Evolutionary conservation across 805 yeast species (phyloP), one percentile per base, ranked within the genome.

Genomic region (Metschnikowia santaceciliae): DNA sequence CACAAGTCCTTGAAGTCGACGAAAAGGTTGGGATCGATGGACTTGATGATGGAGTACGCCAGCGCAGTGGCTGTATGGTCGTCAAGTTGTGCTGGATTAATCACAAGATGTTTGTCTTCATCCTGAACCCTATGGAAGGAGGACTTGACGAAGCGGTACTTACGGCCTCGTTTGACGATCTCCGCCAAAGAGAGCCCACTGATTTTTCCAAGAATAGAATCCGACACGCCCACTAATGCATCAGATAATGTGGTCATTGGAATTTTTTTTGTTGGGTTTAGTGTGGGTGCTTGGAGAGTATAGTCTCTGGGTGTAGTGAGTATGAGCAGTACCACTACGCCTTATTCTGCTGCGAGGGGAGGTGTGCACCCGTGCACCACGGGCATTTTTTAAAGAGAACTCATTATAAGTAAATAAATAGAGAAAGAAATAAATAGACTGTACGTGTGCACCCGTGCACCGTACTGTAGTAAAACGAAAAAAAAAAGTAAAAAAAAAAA

Each of bases 111-210:
- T 58, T 78, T 80, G 48, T 75, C 75, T 55, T 76, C 79, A 44
- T 75, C 79, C 40, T 75, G 68, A 6, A 80, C 66, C 48, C 83
- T 59, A 49, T 76, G 77, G 57, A 79, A 79, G 41, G 67, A 66
- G 50, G 79, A 78, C 57, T 75, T 71, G 44, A 78, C 75, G 47
- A 76, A 71, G 46, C 74, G 72, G 60, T 78, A 80, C 56, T 73
- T 75, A 48, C 81, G 63, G 10, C 83, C 82, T 49, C 75, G 75
- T 51, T 70, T 72, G 50, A 65, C 62, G 54, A 67, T 70, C 50
- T 71, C 74, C 20, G 69, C 61, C 42, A 67, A 65, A 47, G 66
- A 66, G 36, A 74, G 61, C 1, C 62, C 63, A 47, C 62, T 68
- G 34, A 72, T 54, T n/a, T 67, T 63, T 54, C 61, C 59, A n/a